Evolutionary conservation across 2,329 filamentous ascomycete genomes (phyloP).

Genomic region (Phoma sp.): DNA sequence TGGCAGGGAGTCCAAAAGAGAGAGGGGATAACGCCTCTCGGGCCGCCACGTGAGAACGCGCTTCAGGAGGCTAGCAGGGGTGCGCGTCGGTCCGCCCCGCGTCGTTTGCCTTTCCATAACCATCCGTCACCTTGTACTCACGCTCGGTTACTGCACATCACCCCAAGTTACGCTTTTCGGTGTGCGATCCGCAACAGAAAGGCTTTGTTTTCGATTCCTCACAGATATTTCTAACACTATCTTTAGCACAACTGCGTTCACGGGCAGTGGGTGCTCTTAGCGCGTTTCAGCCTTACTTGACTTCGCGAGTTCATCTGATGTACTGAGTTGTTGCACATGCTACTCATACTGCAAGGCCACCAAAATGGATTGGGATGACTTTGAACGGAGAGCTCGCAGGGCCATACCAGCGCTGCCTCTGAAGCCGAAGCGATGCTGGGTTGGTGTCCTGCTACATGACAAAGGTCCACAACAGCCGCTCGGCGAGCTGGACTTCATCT

Average conservation of each 20-base stretch:
- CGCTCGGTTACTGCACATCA: not conserved
- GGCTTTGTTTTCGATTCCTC: too few relatives aligned
- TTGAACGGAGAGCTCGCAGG: constrained; percentile 28
- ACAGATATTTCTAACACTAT: not conserved
- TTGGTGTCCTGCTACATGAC: constrained; percentile 43
- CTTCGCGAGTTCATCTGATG: too few relatives aligned
- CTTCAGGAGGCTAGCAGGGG: not conserved
- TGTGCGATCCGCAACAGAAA: not conserved
- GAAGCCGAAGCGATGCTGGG: constrained; percentile 38
- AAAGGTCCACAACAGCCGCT: constrained; percentile 20
- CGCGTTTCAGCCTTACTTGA: too few relatives aligned
- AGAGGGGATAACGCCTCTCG: not conserved
- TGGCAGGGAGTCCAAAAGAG: not conserved
- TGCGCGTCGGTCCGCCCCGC: constrained; percentile 2
- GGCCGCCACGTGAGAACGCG: constrained; percentile 1
- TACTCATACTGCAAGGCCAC: not conserved
- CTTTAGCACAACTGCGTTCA: not conserved
- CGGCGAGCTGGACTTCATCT: constrained; percentile 41
- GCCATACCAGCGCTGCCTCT: constrained; percentile 26
- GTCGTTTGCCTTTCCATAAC: not conserved
- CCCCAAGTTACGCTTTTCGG: not conserved
- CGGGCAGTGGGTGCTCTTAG: too few relatives aligned
- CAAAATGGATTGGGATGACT: constrained; percentile 31
- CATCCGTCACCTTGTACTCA: not conserved
- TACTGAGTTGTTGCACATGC: not conserved